Evolutionary conservation across 73 alveolate genomes (phyloP).

Genomic region (Paramecium primaurelia): DNA sequence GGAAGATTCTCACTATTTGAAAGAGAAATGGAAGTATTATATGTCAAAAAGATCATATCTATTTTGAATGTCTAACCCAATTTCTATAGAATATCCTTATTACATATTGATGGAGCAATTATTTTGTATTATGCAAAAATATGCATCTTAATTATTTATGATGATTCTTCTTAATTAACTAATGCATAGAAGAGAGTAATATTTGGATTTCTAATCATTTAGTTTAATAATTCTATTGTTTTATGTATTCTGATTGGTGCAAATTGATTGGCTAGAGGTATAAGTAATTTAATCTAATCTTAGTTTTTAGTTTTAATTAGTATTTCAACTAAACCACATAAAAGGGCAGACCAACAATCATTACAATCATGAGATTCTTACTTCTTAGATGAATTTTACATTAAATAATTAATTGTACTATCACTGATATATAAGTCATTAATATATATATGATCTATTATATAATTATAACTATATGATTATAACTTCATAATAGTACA

Average conservation of each 20-base stretch:
- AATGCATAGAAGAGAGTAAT: background rate
- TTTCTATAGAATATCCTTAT: background rate
- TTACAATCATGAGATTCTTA: background rate
- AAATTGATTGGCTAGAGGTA: background rate
- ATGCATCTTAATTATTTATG: background rate
- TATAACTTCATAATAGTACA: background rate
- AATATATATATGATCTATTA: background rate
- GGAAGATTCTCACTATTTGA: background rate
- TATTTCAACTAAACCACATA: slow-evolving; percentile 3
- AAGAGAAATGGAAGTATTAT: background rate
- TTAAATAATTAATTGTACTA: background rate
- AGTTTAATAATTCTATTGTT: background rate
- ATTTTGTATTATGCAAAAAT: background rate
- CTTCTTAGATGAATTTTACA: background rate
- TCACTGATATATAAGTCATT: background rate
- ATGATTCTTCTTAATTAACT: background rate
- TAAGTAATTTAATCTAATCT: background rate
- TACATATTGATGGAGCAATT: background rate
- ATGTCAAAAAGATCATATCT: background rate
- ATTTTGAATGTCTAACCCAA: background rate
- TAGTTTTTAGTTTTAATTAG: background rate
- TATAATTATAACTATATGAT: background rate
- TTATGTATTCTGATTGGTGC: background rate
- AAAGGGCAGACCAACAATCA: background rate
- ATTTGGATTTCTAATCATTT: background rate